A percentile compares a stretch with the other conserved stretches of the same genome.
Conservation (phyloP, 2,329 filamentous ascomycete genomes). For the Coniochaeta prunicola region DNA sequence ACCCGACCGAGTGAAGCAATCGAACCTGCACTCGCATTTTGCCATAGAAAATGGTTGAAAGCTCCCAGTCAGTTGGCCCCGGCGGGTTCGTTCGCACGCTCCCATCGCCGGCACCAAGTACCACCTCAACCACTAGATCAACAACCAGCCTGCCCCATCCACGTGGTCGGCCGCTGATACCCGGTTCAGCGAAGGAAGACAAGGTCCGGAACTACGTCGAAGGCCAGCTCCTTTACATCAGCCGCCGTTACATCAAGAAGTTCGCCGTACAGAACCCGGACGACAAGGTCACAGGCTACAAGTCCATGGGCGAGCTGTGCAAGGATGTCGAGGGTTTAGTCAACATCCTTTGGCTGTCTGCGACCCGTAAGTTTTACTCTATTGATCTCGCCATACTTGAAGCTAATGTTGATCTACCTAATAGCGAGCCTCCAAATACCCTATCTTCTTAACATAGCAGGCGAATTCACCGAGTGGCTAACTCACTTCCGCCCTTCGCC, state of each 20-base stretch:
- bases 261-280: slow-evolving; percentile 36
- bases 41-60: slow-evolving; percentile 17
- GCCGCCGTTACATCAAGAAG: slow-evolving; percentile 55
- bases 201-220: slow-evolving; percentile 51
- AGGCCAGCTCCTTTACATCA: slow-evolving; percentile 43
- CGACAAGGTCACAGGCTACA: slow-evolving; percentile 45
- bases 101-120: slow-evolving; percentile 49
- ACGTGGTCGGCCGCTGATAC: slow-evolving; percentile 40
- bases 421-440: slow-evolving; percentile 73
- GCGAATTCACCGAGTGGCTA: slow-evolving; percentile 65
- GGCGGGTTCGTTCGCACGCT: slow-evolving; percentile 49
- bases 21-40: background rate
- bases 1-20: background rate
- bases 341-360: slow-evolving; percentile 79
- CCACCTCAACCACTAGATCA: slow-evolving; percentile 31
- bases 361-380: slow-evolving; percentile 60
- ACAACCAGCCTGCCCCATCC: slow-evolving; percentile 45
- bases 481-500: slow-evolving; percentile 64
- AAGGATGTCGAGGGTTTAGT: slow-evolving; percentile 67
- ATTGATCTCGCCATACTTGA: background rate
- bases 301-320: slow-evolving; percentile 61
- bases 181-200: slow-evolving; percentile 54
- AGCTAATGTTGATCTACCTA: background rate
- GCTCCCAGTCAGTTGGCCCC: slow-evolving; percentile 15
- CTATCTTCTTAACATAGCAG: slow-evolving; percentile 72